These are phyloP conservation scores for Polygonum aviculare DNA, from an alignment of 148 eudicot species.

Conservation along the genomic window DNA sequence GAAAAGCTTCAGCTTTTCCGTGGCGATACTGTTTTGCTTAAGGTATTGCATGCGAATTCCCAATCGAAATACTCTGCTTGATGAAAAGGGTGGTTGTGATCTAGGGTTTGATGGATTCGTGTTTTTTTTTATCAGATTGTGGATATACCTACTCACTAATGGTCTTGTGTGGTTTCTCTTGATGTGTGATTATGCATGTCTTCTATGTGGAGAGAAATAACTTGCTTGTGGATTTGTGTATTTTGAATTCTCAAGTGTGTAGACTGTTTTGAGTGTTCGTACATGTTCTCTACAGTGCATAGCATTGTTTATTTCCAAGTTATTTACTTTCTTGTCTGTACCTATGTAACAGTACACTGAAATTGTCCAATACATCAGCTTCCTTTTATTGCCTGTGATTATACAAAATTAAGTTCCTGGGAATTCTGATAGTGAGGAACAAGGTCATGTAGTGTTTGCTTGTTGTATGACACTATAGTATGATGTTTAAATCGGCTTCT, in stretches of 20 bases:
- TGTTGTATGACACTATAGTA: neutral
- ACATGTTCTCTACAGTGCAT: no score
- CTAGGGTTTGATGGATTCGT: neutral
- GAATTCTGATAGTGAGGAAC: neutral
- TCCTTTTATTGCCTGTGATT: neutral
- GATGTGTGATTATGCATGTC: neutral
- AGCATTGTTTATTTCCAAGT: no score
- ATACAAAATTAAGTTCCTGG: neutral
- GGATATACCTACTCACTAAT: neutral
- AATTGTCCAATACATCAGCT: neutral
- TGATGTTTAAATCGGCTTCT: neutral
- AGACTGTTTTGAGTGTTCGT: neutral
- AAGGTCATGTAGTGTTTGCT: neutral
- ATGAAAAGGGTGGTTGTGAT: neutral
- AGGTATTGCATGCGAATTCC: slow-evolving; percentile 30
- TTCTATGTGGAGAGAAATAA: neutral
- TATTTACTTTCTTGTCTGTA: no score
- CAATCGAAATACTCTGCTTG: neutral
- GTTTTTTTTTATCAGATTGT: neutral
- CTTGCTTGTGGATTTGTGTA: neutral
- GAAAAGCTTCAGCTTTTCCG: slow-evolving; percentile 84
- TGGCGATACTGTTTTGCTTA: slow-evolving; percentile 67
- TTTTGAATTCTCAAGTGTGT: neutral
- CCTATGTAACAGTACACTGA: neutral
- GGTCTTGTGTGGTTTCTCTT: neutral